Evolutionary conservation across 768 basidiomycete genomes (phyloP).

Genomic region (Termitomyces heimii): DNA sequence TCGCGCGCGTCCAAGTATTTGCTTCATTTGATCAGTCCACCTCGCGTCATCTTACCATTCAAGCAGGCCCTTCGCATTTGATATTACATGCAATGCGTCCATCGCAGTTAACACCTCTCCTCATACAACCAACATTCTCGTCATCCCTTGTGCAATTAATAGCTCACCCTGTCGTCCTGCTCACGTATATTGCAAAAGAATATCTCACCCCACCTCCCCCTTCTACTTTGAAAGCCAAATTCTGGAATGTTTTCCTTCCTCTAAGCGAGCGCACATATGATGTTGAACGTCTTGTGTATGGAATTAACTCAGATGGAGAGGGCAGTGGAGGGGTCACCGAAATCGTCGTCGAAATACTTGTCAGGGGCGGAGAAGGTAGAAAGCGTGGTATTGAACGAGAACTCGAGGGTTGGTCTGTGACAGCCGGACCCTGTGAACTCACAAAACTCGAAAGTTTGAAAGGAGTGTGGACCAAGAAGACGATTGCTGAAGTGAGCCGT

Average conservation of each 20-base stretch:
- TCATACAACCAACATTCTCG: constrained; percentile 62
- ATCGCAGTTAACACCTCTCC: constrained; percentile 44
- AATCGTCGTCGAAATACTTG: constrained; percentile 56
- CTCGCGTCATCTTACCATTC: not conserved
- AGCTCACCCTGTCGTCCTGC: constrained; percentile 65
- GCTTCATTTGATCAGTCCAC: not conserved
- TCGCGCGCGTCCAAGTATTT: constrained; percentile 41
- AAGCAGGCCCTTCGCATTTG: constrained; percentile 48
- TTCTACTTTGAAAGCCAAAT: constrained; percentile 54
- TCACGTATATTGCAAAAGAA: constrained; percentile 60
- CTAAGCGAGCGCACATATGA: constrained; percentile 58
- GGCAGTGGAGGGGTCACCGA: constrained; percentile 42
- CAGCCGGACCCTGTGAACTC: constrained; percentile 37
- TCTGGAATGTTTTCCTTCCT: constrained; percentile 76
- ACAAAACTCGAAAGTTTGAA: constrained; percentile 47
- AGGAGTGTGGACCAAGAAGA: constrained; percentile 35
- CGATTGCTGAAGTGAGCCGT: constrained; percentile 23
- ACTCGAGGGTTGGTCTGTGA: constrained; percentile 56
- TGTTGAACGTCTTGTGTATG: constrained; percentile 55
- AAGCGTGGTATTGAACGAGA: constrained; percentile 52
- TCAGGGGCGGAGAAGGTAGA: constrained; percentile 40
- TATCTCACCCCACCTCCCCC: constrained; percentile 74
- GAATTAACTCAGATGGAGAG: constrained; percentile 34
- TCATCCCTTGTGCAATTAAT: constrained; percentile 56
- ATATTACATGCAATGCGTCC: constrained; percentile 49